Percentiles rank a stretch among this genome's conserved stretches.
phyloP scores from a whole-genome alignment of 257 asterid genomes.

The Ballota nigra region DNA sequence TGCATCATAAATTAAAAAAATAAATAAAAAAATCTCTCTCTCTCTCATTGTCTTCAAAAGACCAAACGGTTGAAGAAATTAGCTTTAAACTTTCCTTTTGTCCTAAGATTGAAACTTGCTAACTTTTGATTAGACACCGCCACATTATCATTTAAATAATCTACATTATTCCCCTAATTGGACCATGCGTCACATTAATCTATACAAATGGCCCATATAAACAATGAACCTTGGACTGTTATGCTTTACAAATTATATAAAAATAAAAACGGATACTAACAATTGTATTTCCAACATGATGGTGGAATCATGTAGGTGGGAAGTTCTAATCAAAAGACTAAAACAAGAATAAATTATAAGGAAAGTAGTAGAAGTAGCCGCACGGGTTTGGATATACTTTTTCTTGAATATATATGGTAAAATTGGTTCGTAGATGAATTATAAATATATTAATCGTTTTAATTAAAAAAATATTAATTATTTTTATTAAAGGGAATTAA shows the following conservation, averaged over 20 bases:
- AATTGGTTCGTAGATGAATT: too few relatives aligned
- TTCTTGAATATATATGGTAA: too few relatives aligned
- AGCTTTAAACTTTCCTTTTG: neutral
- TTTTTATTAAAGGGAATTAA: too few relatives aligned
- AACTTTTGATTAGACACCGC: neutral
- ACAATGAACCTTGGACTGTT: slow-evolving; percentile 15
- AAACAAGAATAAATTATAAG: neutral
- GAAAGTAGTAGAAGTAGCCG: neutral
- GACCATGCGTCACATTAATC: slow-evolving; percentile 2
- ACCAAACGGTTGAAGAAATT: neutral
- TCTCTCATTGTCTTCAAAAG: too few relatives aligned
- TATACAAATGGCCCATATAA: neutral
- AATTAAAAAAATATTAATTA: too few relatives aligned
- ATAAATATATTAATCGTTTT: too few relatives aligned
- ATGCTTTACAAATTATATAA: neutral
- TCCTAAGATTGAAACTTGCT: slow-evolving; percentile 11
- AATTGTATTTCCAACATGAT: slow-evolving; percentile 8
- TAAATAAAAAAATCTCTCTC: too few relatives aligned
- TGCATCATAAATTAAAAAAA: too few relatives aligned
- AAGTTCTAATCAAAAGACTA: slow-evolving; percentile 8
- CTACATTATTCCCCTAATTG: too few relatives aligned
- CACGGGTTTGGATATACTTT: neutral
- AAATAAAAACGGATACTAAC: neutral
- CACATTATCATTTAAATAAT: slow-evolving; percentile 9
- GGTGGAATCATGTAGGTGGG: slow-evolving; percentile 21